A percentile compares a stretch with the other conserved stretches of the same genome.
Conservation (phyloP, 352 stramenopile species). For the Phytophthora boehmeriae region DNA sequence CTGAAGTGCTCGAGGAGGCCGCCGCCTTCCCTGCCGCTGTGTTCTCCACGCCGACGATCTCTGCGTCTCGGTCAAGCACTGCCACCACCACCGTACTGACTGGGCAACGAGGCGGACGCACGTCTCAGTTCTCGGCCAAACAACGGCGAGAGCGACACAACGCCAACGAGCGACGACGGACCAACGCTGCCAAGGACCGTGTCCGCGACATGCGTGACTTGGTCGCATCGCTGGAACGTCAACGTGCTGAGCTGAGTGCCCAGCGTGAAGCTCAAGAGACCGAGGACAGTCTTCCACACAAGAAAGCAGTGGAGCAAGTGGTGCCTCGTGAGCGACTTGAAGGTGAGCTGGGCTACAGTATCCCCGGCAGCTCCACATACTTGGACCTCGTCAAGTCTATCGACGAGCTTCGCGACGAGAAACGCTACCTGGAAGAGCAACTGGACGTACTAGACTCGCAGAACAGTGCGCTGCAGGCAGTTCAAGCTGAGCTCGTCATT, state of each 20-base stretch:
- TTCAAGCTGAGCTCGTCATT: constrained; percentile 42
- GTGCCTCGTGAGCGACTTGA: constrained; percentile 20
- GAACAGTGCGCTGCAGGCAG: constrained; percentile 46
- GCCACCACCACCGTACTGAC: constrained; percentile 12
- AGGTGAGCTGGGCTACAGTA: constrained; percentile 18
- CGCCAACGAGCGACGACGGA: constrained; percentile 48
- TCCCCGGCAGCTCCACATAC: constrained; percentile 40
- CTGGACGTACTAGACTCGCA: constrained; percentile 50
- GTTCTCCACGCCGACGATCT: constrained; percentile 43
- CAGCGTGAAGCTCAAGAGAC: constrained; percentile 24
- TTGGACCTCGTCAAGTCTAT: constrained; percentile 37
- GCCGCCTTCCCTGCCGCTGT: constrained; percentile 36
- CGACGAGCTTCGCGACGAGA: constrained; percentile 43
- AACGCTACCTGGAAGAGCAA: constrained; percentile 47
- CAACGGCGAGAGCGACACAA: constrained; percentile 53
- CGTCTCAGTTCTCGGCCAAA: constrained; percentile 50
- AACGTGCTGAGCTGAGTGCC: constrained; percentile 26
- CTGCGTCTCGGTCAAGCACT: constrained; percentile 16
- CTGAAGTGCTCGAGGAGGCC: constrained; percentile 34
- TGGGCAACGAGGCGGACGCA: constrained; percentile 31
- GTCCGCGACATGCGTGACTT: constrained; percentile 47
- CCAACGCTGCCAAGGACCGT: constrained; percentile 48
- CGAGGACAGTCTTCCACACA: constrained; percentile 30
- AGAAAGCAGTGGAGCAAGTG: constrained; percentile 26
- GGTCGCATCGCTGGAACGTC: constrained; percentile 28